Percentiles rank a stretch among this genome's conserved stretches.
These are phyloP conservation scores for Butyriboletus pseudospeciosus DNA, from an alignment of 1,284 basidiomycete species.

Conservation along the genomic window DNA sequence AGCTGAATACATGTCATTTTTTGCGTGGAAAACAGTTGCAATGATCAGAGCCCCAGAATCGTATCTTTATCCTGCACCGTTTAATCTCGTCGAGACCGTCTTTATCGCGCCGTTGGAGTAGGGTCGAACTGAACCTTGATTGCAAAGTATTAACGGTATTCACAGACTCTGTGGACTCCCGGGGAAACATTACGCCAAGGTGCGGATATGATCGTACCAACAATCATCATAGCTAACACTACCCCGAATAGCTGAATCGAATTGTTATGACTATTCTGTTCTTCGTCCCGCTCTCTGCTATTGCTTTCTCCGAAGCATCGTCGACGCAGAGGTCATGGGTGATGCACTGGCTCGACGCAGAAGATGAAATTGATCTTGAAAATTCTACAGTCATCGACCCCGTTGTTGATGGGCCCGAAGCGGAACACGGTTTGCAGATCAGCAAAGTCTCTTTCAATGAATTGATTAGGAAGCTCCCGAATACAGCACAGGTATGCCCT, in stretches of 20 bases:
- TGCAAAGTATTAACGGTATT: conserved; percentile 7
- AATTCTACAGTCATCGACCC: conserved; percentile 56
- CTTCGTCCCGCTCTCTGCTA: conserved; percentile 69
- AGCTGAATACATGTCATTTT: conserved; percentile 84
- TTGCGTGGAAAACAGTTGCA: conserved; percentile 76
- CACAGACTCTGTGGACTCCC: conserved; percentile 48
- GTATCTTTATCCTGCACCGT: conserved; percentile 68
- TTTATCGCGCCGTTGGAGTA: conserved; percentile 84
- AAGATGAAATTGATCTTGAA: conserved; percentile 67
- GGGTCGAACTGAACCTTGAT: conserved; percentile 26
- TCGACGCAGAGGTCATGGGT: conserved; percentile 58
- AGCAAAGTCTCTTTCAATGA: conserved; percentile 72
- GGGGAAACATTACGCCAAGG: conserved; percentile 52
- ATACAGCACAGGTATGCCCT: conserved; percentile 60
- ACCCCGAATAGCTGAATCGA: conserved; percentile 59
- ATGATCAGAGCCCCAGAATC: conserved; percentile 84
- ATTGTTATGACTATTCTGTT: conserved; percentile 74
- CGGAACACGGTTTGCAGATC: conserved; percentile 57
- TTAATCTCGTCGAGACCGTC: conserved; percentile 83
- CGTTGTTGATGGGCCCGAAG: conserved; percentile 57
- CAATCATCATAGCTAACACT: background rate
- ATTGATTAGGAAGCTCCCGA: conserved; percentile 73
- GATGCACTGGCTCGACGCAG: conserved; percentile 60
- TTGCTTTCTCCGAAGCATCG: conserved; percentile 75
- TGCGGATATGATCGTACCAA: conserved; percentile 25